Evolutionary conservation across 1,284 basidiomycete species (phyloP).

Genomic region (Ganoderma multipileum): DNA sequence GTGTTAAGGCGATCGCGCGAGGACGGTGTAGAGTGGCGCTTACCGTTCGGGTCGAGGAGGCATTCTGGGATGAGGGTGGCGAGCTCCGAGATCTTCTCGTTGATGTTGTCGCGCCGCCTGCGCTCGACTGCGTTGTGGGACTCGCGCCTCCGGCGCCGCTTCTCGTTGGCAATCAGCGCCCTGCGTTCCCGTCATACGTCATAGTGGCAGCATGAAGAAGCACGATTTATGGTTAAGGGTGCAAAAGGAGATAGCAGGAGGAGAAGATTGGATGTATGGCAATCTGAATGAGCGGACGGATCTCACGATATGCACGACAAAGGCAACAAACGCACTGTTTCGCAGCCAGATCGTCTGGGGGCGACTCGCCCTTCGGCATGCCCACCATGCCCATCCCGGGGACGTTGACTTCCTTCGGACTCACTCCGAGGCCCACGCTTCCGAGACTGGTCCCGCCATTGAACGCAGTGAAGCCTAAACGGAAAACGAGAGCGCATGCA

Average conservation of each 20-base stretch:
- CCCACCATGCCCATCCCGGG: slow-evolving; percentile 30
- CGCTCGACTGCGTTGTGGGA: slow-evolving; percentile 93
- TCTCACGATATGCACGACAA: slow-evolving; percentile 7
- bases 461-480: slow-evolving; percentile 36
- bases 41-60: slow-evolving; percentile 68
- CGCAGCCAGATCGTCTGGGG: slow-evolving; percentile 43
- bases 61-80: slow-evolving; percentile 88
- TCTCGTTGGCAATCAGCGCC: slow-evolving; percentile 70
- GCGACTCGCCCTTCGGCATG: slow-evolving; percentile 37
- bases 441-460: slow-evolving; percentile 32
- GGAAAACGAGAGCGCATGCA: slow-evolving; percentile 12
- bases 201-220: slow-evolving; percentile 13
- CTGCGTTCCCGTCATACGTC: slow-evolving; percentile 28
- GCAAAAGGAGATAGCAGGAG: background rate
- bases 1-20: background rate
- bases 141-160: slow-evolving; percentile 79
- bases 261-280: background rate
- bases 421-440: slow-evolving; percentile 36
- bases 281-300: slow-evolving; percentile 20
- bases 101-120: slow-evolving; percentile 88
- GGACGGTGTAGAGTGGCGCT: slow-evolving; percentile 22
- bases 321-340: slow-evolving; percentile 49
- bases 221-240: background rate
- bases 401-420: slow-evolving; percentile 43
- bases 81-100: slow-evolving; percentile 91